Percentiles rank a stretch among this genome's conserved stretches.
Conservation (phyloP, 169 alveolate genomes). For the Perkinsus chesapeaki region DNA sequence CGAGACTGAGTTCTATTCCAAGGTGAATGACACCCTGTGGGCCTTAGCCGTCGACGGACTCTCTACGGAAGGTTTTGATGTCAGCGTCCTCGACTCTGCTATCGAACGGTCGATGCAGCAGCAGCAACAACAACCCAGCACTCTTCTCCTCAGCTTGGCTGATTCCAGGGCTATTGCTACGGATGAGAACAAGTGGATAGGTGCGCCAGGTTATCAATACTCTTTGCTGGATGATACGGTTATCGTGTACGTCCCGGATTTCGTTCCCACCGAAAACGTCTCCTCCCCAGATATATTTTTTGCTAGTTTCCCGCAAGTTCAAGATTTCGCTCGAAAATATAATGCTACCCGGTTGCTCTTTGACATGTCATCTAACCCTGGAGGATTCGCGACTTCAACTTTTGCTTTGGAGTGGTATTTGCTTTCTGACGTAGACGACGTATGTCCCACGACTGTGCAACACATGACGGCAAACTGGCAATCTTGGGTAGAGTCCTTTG, state of each 20-base stretch:
- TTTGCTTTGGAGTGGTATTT: not conserved
- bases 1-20: not conserved
- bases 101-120: not conserved
- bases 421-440: not conserved
- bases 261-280: not conserved
- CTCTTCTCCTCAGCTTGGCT: not conserved
- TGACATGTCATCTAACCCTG: not conserved
- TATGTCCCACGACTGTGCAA: not conserved
- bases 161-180: not conserved
- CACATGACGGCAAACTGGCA: not conserved
- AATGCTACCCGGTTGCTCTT: not conserved
- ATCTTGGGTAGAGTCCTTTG: not conserved
- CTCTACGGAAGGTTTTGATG: not conserved
- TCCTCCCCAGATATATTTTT: not conserved
- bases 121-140: not conserved
- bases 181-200: not conserved
- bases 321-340: not conserved
- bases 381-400: not conserved
- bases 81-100: too few relatives aligned
- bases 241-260: not conserved
- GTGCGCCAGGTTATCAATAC: not conserved
- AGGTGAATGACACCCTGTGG: not conserved
- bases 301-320: not conserved
- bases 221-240: not conserved
- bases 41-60: not conserved